A percentile compares a stretch with the other conserved stretches of the same genome.
These are phyloP conservation scores for Silene uniflora DNA, from an alignment of 148 eudicot species.

Conservation along the genomic window DNA sequence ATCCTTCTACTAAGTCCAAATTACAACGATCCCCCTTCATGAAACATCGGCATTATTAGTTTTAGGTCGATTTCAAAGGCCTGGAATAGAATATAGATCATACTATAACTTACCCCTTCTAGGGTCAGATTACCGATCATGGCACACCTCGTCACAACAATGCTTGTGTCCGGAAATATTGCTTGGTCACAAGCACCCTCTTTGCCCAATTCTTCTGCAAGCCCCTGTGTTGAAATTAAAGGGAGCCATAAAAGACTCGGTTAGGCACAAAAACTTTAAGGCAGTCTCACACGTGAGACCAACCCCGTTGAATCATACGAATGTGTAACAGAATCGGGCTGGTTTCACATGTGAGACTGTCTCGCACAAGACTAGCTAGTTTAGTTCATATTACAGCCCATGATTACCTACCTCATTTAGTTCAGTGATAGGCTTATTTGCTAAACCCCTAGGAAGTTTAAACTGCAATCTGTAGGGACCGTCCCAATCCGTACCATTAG, in stretches of 20 bases:
- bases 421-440: slow-evolving; percentile 52
- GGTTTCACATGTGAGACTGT: not conserved
- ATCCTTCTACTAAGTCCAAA: slow-evolving; percentile 69
- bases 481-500: slow-evolving; percentile 86
- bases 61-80: not conserved
- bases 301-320: too few relatives aligned
- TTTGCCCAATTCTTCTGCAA: slow-evolving; percentile 72
- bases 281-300: too few relatives aligned
- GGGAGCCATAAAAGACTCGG: not conserved
- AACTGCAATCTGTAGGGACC: slow-evolving; percentile 91
- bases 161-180: slow-evolving; percentile 72
- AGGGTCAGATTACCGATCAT: slow-evolving; percentile 54
- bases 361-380: not conserved
- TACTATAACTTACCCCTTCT: slow-evolving; percentile 70
- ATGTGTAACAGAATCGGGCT: too few relatives aligned
- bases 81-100: not conserved
- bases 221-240: slow-evolving; percentile 43
- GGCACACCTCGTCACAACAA: slow-evolving; percentile 62
- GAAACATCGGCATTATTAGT: not conserved
- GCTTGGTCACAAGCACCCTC: slow-evolving; percentile 92
- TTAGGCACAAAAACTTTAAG: not conserved
- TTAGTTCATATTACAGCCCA: not conserved
- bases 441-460: slow-evolving; percentile 70
- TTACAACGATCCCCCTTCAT: slow-evolving; percentile 92
- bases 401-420: slow-evolving; percentile 76